Conservation (phyloP, 176 grass and related monocot species). For the Luzula sylvatica region DNA sequence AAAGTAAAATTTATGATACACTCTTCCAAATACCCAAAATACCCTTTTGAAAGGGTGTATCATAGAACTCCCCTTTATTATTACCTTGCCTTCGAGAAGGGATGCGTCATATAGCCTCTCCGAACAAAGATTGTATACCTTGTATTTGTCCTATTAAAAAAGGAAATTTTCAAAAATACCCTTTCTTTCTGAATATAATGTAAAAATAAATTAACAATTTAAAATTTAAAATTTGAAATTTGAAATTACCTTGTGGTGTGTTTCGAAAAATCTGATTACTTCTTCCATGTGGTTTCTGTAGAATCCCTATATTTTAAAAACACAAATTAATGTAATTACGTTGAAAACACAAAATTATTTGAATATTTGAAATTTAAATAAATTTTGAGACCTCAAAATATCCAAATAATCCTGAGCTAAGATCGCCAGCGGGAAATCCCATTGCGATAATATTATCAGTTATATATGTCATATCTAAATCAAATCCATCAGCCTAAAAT, state of each 20-base stretch:
- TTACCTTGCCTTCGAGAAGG: conserved; percentile 97
- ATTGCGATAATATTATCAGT: conserved; percentile 99
- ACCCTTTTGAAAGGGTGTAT: no score
- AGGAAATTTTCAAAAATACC: background rate
- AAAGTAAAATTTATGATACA: no score
- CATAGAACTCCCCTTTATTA: no score
- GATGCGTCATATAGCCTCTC: conserved; percentile 96
- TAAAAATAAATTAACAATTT: background rate
- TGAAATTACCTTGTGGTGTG: conserved; percentile 79
- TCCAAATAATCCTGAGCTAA: conserved; percentile 97
- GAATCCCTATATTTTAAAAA: conserved; percentile 53
- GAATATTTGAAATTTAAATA: background rate
- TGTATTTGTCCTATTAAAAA: conserved; percentile 79
- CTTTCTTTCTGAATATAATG: background rate
- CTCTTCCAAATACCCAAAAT: no score
- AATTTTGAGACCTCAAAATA: conserved; percentile 77
- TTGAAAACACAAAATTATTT: background rate
- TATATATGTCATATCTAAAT: conserved; percentile 99
- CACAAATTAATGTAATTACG: conserved; percentile 14
- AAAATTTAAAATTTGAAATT: conserved; percentile 7
- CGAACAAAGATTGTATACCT: conserved; percentile 98
- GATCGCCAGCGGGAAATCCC: conserved; percentile 96
- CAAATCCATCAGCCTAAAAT: conserved; percentile 94
- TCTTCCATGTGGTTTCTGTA: conserved; percentile 99
- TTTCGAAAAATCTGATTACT: conserved; percentile 99